phyloP scores from a whole-genome alignment of 1,139 yeast genomes.

The Taphrina sp. region DNA sequence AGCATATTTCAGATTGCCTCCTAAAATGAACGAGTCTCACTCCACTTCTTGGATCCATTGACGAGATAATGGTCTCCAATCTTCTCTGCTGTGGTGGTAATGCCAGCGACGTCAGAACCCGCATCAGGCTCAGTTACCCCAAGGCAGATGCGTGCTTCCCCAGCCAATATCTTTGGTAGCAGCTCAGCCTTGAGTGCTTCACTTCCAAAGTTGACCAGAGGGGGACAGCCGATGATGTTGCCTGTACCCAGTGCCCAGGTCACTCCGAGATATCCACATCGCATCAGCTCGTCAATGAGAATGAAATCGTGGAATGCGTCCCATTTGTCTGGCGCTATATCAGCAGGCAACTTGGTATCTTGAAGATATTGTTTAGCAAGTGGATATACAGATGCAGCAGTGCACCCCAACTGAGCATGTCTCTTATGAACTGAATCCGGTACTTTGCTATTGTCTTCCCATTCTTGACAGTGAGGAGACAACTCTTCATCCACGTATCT shows the following conservation, averaged over 20 bases:
- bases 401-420: slow-evolving; percentile 42
- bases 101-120: slow-evolving; percentile 50
- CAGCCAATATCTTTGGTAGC: slow-evolving; percentile 44
- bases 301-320: slow-evolving; percentile 89
- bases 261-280: slow-evolving; percentile 47
- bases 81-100: slow-evolving; percentile 46
- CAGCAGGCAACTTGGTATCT: slow-evolving; percentile 64
- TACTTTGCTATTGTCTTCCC: slow-evolving; percentile 48
- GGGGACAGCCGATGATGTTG: slow-evolving; percentile 47
- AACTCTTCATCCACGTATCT: slow-evolving; percentile 47
- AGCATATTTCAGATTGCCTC: slow-evolving; percentile 44
- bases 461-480: slow-evolving; percentile 46
- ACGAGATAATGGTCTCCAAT: slow-evolving; percentile 48
- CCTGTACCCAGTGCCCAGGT: slow-evolving; percentile 47
- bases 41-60: slow-evolving; percentile 51
- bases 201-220: slow-evolving; percentile 44
- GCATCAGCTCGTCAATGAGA: slow-evolving; percentile 56
- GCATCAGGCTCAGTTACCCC: slow-evolving; percentile 49
- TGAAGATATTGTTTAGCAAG: slow-evolving; percentile 51
- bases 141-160: slow-evolving; percentile 47
- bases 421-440: slow-evolving; percentile 39
- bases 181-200: slow-evolving; percentile 43
- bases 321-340: slow-evolving; percentile 81
- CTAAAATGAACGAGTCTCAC: slow-evolving; percentile 43
- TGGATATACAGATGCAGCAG: slow-evolving; percentile 43